These are phyloP conservation scores for Aspergillus sp. DNA, from an alignment of 2,329 filamentous ascomycete species.

Conservation along the genomic window DNA sequence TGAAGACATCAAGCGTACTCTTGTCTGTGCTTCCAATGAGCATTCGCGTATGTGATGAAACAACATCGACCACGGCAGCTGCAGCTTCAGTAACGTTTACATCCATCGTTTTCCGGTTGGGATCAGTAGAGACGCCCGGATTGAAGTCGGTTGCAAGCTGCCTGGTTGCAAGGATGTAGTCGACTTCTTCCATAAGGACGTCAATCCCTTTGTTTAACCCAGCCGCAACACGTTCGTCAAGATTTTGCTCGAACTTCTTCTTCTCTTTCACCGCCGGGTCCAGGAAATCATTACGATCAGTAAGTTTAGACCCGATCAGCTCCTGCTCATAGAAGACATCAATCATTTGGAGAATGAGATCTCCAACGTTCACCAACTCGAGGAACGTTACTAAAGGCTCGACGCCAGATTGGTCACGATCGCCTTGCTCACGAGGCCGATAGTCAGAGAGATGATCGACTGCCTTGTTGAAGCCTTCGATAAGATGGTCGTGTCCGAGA, in stretches of 20 bases:
- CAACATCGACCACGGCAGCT: slow-evolving; percentile 75
- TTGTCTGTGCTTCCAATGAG: slow-evolving; percentile 94
- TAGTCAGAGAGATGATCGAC: slow-evolving; percentile 89
- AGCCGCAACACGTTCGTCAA: slow-evolving; percentile 93
- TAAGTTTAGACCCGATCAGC: slow-evolving; percentile 75
- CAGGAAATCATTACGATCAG: slow-evolving; percentile 91
- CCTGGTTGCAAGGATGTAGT: slow-evolving; percentile 87
- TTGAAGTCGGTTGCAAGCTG: slow-evolving; percentile 90
- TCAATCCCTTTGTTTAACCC: slow-evolving; percentile 97
- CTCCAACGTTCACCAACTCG: slow-evolving; percentile 95
- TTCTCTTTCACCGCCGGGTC: slow-evolving; percentile 90
- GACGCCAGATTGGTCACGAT: slow-evolving; percentile 69
- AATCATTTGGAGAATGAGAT: slow-evolving; percentile 97
- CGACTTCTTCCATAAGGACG: slow-evolving; percentile 96
- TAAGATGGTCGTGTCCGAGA: slow-evolving; percentile 82
- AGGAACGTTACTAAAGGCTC: slow-evolving; percentile 93
- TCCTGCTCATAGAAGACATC: slow-evolving; percentile 99
- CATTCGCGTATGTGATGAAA: slow-evolving; percentile 88
- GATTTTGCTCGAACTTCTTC: slow-evolving; percentile 98
- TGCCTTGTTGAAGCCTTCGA: slow-evolving; percentile 89
- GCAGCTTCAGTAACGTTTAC: slow-evolving; percentile 76
- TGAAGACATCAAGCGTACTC: slow-evolving; percentile 97
- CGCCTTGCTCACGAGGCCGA: slow-evolving; percentile 72
- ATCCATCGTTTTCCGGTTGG: slow-evolving; percentile 35
- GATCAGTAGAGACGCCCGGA: slow-evolving; percentile 51